Base-by-base conservation (phyloP, 352 stramenopile species). In the Phytophthora meadii region DNA sequence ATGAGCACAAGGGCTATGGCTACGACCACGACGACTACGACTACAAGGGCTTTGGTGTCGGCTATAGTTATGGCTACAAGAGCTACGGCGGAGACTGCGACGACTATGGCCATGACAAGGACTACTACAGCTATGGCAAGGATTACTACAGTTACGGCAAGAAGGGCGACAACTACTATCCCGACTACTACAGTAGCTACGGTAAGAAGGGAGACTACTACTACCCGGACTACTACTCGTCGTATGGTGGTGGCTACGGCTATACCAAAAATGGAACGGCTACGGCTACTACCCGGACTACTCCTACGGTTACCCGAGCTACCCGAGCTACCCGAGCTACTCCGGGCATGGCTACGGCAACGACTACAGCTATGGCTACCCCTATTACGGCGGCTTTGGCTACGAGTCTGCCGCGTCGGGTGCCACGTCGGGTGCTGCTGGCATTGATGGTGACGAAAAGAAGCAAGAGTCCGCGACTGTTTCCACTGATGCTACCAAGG, bases 391-490 rank as follows among this genome's bases (percentile, higher is more conserved):
- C 12, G 37, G 37, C 14, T 42, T 19, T 7, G 7, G 11, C 36
- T 42, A 42, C 37, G 37, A 42, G 0, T 42, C 37, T 11, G 15
- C 37, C n/a, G 5, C 37, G 10, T 42, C 4, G 14, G 37, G 30
- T 22, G 2, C 22, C 22, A 11, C 15, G 15, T 49, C 51, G 22
- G 36, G 27, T 54, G 47, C 14, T 44, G 36, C 5, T 40, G 48
- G 10, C 24, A 34, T 27, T 25, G 46, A 8, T 40, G 46, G 48
- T 12, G 5, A 12, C 22, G 22, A 22, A 22, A 22, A 22, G 8
- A n/a, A 56, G 49, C 44, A 44, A 7, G 49, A 56, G 49, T 46
- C 32, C 45, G 32, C 17, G 4, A 54, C 48, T 44, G 30, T 22
- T 8, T 5, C 32, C 19, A 45, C 19, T 11, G 48, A 55, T 8